A percentile compares a stretch with the other conserved stretches of the same genome.
Evolutionary conservation across 306 rosid species (phyloP).

Genomic region (Acacia confusa): DNA sequence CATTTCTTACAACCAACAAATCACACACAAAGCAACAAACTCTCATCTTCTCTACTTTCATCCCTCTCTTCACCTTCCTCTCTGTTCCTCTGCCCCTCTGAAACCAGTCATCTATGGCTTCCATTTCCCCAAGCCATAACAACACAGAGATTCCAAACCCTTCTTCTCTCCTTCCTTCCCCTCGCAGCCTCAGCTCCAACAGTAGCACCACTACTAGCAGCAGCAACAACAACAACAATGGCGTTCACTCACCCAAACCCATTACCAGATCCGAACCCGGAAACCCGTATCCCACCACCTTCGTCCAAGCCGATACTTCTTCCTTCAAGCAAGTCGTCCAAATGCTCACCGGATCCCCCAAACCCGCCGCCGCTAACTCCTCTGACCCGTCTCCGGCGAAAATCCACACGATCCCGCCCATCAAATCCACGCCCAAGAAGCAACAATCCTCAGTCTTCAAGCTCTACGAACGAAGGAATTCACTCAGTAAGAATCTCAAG

Average conservation of each 20-base stretch:
- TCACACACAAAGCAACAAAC: constrained; percentile 29
- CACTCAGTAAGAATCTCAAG: constrained; percentile 56
- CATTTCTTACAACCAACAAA: constrained; percentile 52
- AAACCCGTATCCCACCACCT: constrained; percentile 80
- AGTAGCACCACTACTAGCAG: not conserved
- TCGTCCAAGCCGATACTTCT: constrained; percentile 81
- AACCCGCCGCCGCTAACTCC: not conserved
- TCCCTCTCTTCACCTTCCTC: not conserved
- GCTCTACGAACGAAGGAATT: constrained; percentile 85
- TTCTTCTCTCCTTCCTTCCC: constrained; percentile 31
- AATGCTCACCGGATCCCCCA: constrained; percentile 82
- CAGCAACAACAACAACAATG: constrained; percentile 20
- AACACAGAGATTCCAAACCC: constrained; percentile 11
- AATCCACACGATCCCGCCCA: constrained; percentile 59
- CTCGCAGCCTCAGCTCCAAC: not conserved
- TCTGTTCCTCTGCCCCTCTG: not conserved
- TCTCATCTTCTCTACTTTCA: constrained; percentile 16
- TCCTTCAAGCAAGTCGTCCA: constrained; percentile 92
- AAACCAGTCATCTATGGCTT: constrained; percentile 48
- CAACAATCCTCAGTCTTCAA: constrained; percentile 65
- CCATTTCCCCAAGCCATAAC: constrained; percentile 35
- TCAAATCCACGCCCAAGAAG: constrained; percentile 60
- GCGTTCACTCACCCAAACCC: constrained; percentile 48
- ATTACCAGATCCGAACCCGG: constrained; percentile 74
- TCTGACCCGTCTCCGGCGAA: constrained; percentile 34